Evolutionary conservation across 768 basidiomycete genomes (phyloP), one percentile per base, ranked within the genome.

Genomic region (Amanita polypyramis): DNA sequence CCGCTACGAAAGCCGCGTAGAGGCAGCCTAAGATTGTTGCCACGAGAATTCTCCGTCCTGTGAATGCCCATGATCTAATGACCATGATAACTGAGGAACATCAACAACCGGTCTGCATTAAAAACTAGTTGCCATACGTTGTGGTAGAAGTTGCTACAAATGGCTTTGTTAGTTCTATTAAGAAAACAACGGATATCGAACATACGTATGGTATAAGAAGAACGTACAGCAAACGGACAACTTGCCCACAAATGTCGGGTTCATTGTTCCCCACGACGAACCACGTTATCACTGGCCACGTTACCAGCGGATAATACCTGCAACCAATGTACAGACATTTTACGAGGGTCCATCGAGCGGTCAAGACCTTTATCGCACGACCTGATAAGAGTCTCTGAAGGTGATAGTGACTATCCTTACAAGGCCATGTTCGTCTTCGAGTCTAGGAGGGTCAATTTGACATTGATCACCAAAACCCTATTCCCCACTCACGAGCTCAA

Each of bases 21-120:
- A 56, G 43, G 8, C 43, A n/a, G 7, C 46, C 19, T 11, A 62
- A 54, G 11, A 50, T 25, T 3, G 37, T 12, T 9, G 57, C 43
- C 2, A 55, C 41, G 11, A 20, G 14, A 11, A 30, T 50, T 17
- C 44, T 54, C 21, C 56, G 45, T 19, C 60, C 62, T 8, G 62
- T 57, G 43, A 63, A 63, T 2, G 60, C 62, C 52, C 60, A 60
- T 4, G 60, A 56, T 11, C 62, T 49, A 23, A 54, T 52, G 9
- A 58, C 20, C 47, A 61, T 54, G 2, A 60, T 60, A 17, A 56
- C 61, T 62, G 19, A n/a, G 10, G 51, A 27, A 20, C 55, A 30
- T 58, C 48, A 37, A 44, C 35, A 8, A 58, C 37, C 53, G 56
- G 58, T 55, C 56, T 32, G 10, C 27, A n/a, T 23, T 6, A 4